Evolutionary conservation across 129 eudicot genomes (phyloP).

Genomic region (Saussurea involucrata): DNA sequence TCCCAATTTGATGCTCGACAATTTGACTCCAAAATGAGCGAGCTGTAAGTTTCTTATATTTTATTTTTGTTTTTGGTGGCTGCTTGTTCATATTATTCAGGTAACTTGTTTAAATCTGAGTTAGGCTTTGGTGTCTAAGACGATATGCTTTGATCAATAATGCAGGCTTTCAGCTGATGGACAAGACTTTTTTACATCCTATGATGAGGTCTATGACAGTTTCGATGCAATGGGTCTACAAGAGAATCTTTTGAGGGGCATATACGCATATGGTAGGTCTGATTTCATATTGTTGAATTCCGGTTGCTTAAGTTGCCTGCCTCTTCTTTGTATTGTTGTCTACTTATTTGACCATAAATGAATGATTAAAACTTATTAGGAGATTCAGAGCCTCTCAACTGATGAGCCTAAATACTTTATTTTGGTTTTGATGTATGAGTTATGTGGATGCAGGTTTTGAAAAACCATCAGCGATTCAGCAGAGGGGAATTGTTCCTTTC

Average conservation of each 20-base stretch:
- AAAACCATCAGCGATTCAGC: conserved; percentile 86
- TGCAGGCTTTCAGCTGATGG: conserved; percentile 61
- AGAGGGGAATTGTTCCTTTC: conserved; percentile 85
- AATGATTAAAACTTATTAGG: neutral
- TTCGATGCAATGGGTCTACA: conserved; percentile 80
- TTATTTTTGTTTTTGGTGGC: neutral
- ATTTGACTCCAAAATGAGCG: conserved; percentile 69
- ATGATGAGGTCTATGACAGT: conserved; percentile 68
- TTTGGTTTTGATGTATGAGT: neutral
- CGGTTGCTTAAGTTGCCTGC: neutral
- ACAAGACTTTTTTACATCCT: conserved; percentile 63
- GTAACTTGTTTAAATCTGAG: neutral
- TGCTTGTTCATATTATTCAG: neutral
- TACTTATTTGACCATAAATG: no score
- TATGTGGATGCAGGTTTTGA: conserved; percentile 54
- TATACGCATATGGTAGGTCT: conserved; percentile 67
- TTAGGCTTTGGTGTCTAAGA: neutral
- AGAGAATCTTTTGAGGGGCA: conserved; percentile 85
- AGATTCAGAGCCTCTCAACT: neutral
- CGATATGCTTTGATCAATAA: neutral
- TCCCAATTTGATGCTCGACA: conserved; percentile 62
- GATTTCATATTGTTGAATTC: neutral
- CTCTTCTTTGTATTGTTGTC: no score
- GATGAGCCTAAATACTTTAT: neutral
- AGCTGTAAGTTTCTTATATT: conserved; percentile 38